Conservation (phyloP, 179 eudicot genomes). For the Carnegiea gigantea region DNA sequence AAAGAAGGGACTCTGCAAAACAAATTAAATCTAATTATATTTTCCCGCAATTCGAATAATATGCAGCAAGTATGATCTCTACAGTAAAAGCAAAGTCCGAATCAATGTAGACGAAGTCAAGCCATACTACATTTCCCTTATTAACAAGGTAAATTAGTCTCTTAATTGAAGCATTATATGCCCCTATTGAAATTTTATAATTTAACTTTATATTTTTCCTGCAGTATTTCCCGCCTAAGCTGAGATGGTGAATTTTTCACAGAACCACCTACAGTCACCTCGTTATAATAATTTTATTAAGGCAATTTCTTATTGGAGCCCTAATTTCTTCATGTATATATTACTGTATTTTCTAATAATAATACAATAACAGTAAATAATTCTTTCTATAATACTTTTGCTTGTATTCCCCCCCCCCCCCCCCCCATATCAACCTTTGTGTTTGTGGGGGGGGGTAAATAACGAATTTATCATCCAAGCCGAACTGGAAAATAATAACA, state of each 20-base stretch:
- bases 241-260: constrained; percentile 28
- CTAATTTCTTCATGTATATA: too few relatives aligned
- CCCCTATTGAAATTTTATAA: neutral
- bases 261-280: neutral
- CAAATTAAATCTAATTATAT: neutral
- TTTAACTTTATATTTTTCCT: neutral
- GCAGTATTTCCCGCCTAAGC: constrained; percentile 40
- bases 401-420: too few relatives aligned
- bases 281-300: neutral
- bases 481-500: too few relatives aligned
- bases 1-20: too few relatives aligned
- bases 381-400: too few relatives aligned
- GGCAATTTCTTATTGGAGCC: too few relatives aligned
- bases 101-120: constrained; percentile 75
- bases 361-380: too few relatives aligned
- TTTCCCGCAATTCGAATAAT: neutral
- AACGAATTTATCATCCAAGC: too few relatives aligned
- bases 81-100: constrained; percentile 89
- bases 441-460: too few relatives aligned
- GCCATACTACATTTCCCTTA: constrained; percentile 84
- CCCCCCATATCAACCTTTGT: too few relatives aligned
- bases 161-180: neutral
- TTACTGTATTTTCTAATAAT: too few relatives aligned
- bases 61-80: constrained; percentile 81
- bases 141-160: constrained; percentile 52